Percentiles rank a stretch among this genome's conserved stretches.
phyloP scores from a whole-genome alignment of 805 yeast genomes.

The Kurtzmaniella fragi region DNA sequence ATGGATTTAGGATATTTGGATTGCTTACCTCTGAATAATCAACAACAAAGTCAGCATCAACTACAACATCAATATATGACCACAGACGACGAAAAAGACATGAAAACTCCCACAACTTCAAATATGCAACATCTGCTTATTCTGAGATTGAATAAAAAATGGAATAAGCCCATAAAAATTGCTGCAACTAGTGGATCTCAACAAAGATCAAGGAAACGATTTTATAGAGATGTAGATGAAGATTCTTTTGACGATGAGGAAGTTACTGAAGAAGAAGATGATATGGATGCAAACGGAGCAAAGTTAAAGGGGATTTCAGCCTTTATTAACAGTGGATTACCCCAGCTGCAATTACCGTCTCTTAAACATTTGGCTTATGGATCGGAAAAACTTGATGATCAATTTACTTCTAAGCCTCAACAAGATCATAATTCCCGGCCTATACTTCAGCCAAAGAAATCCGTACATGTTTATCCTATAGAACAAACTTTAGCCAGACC shows the following conservation, averaged over 20 bases:
- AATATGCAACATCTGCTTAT: conserved; percentile 30
- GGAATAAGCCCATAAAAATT: conserved; percentile 27
- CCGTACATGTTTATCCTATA: too few relatives aligned
- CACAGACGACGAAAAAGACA: conserved; percentile 2
- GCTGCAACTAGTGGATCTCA: neutral
- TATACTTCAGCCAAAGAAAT: too few relatives aligned
- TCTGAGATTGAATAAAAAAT: conserved; percentile 31
- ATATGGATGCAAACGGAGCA: neutral
- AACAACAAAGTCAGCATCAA: too few relatives aligned
- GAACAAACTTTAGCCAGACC: too few relatives aligned
- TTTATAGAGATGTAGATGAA: neutral
- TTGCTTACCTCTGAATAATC: too few relatives aligned
- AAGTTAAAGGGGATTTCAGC: neutral
- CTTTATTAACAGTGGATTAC: too few relatives aligned
- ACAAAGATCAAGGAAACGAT: neutral
- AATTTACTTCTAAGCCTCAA: too few relatives aligned
- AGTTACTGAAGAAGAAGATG: neutral
- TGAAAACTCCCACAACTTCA: conserved; percentile 12
- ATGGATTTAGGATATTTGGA: conserved; percentile 1
- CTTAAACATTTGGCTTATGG: too few relatives aligned
- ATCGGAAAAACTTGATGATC: too few relatives aligned
- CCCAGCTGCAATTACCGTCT: too few relatives aligned
- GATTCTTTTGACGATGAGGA: conserved; percentile 1
- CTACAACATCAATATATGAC: conserved; percentile 1
- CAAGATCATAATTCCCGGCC: too few relatives aligned